phyloP scores from a whole-genome alignment of 1,284 basidiomycete species.

The Cryptococcus sp. region DNA sequence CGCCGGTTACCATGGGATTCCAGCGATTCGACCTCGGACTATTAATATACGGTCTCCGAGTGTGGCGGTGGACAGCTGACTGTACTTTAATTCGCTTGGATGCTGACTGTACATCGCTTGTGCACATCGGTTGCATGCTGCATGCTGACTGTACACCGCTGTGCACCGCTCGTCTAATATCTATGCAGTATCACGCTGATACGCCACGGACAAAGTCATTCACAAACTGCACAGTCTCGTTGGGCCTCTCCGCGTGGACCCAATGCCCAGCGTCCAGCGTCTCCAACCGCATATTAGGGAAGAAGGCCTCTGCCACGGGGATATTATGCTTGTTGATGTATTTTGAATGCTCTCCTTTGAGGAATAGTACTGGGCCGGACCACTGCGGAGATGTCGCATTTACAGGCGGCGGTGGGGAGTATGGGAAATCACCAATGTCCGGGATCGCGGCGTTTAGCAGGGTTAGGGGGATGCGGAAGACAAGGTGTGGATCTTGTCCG shows the following conservation, averaged over 20 bases:
- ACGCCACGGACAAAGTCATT: slow-evolving; percentile 37
- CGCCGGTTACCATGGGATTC: too few species aligned
- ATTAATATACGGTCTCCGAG: too few species aligned
- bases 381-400: slow-evolving; percentile 41
- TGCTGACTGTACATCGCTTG: too few species aligned
- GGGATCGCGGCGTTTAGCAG: slow-evolving; percentile 54
- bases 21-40: too few species aligned
- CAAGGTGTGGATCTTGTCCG: slow-evolving; percentile 37
- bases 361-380: slow-evolving; percentile 57
- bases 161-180: too few species aligned
- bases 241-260: slow-evolving; percentile 54
- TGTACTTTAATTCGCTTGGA: too few species aligned
- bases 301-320: slow-evolving; percentile 56
- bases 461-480: slow-evolving; percentile 58
- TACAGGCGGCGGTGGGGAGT: slow-evolving; percentile 42
- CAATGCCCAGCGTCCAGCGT: slow-evolving; percentile 53
- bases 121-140: too few species aligned
- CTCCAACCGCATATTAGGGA: slow-evolving; percentile 56
- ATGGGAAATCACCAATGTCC: slow-evolving; percentile 60
- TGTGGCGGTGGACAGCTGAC: too few species aligned
- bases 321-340: slow-evolving; percentile 60
- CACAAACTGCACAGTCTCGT: slow-evolving; percentile 46
- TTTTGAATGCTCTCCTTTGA: slow-evolving; percentile 58
- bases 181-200: neutral
- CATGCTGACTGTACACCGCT: too few species aligned